Conservation (phyloP, 352 stramenopile species). For the Phytophthora uliginosa region DNA sequence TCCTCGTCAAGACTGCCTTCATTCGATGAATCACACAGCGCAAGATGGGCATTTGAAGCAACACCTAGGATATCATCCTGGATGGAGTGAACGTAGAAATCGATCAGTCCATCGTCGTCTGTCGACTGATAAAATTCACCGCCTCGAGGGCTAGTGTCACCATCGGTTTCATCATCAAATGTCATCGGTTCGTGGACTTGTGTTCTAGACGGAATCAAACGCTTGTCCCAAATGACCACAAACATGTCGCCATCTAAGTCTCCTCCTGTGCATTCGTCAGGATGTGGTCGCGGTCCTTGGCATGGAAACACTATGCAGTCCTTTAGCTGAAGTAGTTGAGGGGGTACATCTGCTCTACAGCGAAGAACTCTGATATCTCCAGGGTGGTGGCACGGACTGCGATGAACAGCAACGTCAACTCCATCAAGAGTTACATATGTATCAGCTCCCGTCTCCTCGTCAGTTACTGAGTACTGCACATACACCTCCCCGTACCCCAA, state of each 20-base stretch:
- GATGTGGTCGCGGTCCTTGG: slow-evolving; percentile 71
- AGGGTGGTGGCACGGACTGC: slow-evolving; percentile 82
- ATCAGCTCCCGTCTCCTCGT: slow-evolving; percentile 30
- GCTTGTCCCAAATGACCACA: slow-evolving; percentile 85
- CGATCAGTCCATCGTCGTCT: slow-evolving; percentile 59
- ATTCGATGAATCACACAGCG: slow-evolving; percentile 59
- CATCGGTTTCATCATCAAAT: slow-evolving; percentile 42
- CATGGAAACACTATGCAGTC: slow-evolving; percentile 87
- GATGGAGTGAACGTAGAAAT: slow-evolving; percentile 83
- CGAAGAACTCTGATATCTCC: slow-evolving; percentile 78
- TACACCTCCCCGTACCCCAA: slow-evolving; percentile 81
- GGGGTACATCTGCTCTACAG: slow-evolving; percentile 61
- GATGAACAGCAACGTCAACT: slow-evolving; percentile 73
- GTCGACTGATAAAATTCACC: slow-evolving; percentile 42
- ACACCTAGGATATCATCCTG: slow-evolving; percentile 79
- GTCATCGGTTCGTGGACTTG: slow-evolving; percentile 61
- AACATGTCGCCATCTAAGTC: slow-evolving; percentile 89
- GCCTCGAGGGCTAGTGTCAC: slow-evolving; percentile 18
- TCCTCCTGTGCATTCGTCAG: slow-evolving; percentile 83
- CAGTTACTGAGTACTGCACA: slow-evolving; percentile 75
- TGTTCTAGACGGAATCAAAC: slow-evolving; percentile 60
- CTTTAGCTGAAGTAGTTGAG: slow-evolving; percentile 51
- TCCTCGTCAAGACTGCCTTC: slow-evolving; percentile 59
- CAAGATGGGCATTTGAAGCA: slow-evolving; percentile 84
- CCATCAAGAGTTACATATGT: slow-evolving; percentile 42